A percentile compares a stretch with the other conserved stretches of the same genome.
Conservation (phyloP, 2,329 filamentous ascomycete genomes). For the Metarhizium sp. region DNA sequence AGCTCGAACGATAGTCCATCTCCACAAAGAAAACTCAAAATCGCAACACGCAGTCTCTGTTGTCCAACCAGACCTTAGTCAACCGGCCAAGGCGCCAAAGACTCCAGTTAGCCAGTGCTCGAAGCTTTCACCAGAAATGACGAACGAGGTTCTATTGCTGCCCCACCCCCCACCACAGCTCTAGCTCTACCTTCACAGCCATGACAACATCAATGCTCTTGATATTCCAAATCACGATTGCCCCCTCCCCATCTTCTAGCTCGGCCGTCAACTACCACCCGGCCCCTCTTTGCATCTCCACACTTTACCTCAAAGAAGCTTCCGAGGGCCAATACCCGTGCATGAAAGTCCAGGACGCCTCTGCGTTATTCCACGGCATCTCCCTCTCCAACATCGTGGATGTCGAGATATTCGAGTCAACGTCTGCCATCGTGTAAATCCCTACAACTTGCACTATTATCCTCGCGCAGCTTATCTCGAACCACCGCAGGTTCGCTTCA, state of each 20-base stretch:
- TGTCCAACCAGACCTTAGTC: too few species aligned
- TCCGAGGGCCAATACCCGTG: too few species aligned
- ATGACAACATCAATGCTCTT: not conserved
- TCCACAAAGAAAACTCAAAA: too few species aligned
- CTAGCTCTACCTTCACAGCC: not conserved
- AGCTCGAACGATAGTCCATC: too few species aligned
- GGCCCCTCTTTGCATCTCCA: constrained; percentile 1
- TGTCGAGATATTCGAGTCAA: not conserved
- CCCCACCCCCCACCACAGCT: constrained; percentile 1
- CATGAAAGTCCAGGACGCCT: too few species aligned
- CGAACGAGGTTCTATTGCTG: too few species aligned
- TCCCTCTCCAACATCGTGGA: not conserved
- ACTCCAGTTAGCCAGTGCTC: too few species aligned
- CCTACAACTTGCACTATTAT: not conserved
- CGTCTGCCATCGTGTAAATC: not conserved
- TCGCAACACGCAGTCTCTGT: too few species aligned
- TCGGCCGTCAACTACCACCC: too few species aligned
- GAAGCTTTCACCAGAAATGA: too few species aligned
- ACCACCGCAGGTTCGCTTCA: not conserved
- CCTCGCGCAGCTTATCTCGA: not conserved
- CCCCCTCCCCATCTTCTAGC: not conserved
- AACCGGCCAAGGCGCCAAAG: too few species aligned
- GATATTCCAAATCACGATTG: not conserved
- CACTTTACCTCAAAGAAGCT: not conserved
- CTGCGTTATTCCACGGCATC: not conserved